Percentiles rank a stretch among this genome's conserved stretches.
These are phyloP conservation scores for Blyttiomyces sp. DNA, from an alignment of 371 early-diverging fungal genomes.

Conservation along the genomic window DNA sequence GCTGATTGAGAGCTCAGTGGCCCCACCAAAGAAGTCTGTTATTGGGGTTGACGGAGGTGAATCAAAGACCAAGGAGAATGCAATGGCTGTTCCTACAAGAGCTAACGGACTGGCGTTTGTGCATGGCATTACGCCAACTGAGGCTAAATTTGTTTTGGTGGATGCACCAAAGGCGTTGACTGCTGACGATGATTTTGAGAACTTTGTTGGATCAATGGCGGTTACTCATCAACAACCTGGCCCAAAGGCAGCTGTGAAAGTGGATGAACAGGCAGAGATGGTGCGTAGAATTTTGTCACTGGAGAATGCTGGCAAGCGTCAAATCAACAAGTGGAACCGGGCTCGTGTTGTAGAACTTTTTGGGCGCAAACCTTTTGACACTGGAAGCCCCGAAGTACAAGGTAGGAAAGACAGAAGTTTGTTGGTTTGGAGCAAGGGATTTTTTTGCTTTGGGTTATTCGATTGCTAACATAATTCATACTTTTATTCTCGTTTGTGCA, in stretches of 20 bases:
- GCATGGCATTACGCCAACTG: constrained; percentile 32
- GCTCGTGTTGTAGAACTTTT: constrained; percentile 74
- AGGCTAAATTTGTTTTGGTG: constrained; percentile 27
- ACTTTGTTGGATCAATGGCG: not conserved
- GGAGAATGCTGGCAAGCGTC: constrained; percentile 74
- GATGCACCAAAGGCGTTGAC: constrained; percentile 23
- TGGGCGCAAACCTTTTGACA: constrained; percentile 73
- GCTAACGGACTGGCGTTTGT: constrained; percentile 28
- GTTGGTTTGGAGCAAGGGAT: not conserved
- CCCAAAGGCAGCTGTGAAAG: not conserved
- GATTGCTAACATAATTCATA: no score
- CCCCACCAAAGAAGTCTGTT: no score
- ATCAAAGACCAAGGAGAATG: no score
- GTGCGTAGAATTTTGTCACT: constrained; percentile 72
- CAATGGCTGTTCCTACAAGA: no score
- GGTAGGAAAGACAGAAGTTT: constrained; percentile 48
- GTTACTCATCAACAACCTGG: not conserved
- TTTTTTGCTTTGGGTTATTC: no score
- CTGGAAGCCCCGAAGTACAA: constrained; percentile 93
- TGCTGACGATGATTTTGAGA: not conserved
- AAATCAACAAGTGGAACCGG: constrained; percentile 73
- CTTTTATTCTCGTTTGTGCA: constrained; percentile 8
- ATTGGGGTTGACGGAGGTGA: no score
- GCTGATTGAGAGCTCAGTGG: not conserved
- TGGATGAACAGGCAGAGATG: constrained; percentile 52